Percentiles rank a stretch among this genome's conserved stretches.
phyloP scores from a whole-genome alignment of 441 rosid genomes.

The Gossypium trilobum region DNA sequence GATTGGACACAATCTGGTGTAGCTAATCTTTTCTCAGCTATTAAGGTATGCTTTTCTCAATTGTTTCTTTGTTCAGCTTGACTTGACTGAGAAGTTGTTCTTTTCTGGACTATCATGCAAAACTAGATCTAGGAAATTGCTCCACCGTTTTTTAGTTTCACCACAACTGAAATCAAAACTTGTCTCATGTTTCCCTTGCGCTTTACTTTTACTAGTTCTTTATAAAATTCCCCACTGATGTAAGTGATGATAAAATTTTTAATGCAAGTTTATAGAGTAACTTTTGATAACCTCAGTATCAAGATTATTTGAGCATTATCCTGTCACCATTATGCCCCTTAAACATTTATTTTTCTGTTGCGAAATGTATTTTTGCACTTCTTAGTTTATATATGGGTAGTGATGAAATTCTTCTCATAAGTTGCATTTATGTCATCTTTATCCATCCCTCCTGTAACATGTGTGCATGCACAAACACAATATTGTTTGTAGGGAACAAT shows the following conservation, averaged over 20 bases:
- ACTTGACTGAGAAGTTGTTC: background rate
- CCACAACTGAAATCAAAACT: background rate
- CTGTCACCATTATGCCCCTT: background rate
- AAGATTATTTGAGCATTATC: background rate
- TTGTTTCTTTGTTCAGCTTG: conserved; percentile 3
- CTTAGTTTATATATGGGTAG: background rate
- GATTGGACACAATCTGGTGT: conserved; percentile 96
- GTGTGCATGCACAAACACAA: background rate
- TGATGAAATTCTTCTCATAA: background rate
- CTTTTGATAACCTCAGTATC: background rate
- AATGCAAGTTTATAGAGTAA: background rate
- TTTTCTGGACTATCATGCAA: background rate
- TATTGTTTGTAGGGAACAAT: background rate
- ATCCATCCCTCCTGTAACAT: background rate
- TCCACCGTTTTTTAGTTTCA: background rate
- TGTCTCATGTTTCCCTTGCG: background rate
- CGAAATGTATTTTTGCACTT: background rate
- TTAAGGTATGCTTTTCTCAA: conserved; percentile 42
- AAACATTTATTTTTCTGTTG: no score
- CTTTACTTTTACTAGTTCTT: background rate
- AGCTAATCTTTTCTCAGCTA: conserved; percentile 75
- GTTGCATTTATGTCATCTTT: background rate
- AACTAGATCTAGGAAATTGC: background rate
- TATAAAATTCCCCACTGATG: background rate
- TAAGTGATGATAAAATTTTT: background rate